These are phyloP conservation scores for Yamadazyma taylorii DNA, from an alignment of 1,139 yeast species.

Conservation along the genomic window DNA sequence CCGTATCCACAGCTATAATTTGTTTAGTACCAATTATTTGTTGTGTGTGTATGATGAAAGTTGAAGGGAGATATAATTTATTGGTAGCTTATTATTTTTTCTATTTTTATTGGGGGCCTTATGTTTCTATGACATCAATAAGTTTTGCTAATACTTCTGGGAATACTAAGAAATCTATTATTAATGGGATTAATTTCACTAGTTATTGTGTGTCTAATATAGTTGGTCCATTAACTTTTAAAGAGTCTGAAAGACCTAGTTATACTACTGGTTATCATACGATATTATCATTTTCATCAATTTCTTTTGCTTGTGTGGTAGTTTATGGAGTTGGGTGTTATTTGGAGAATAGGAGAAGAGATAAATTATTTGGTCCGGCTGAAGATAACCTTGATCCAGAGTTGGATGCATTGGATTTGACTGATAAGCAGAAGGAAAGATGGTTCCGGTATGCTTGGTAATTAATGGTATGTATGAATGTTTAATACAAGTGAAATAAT, in stretches of 20 bases:
- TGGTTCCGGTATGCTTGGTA: conserved; percentile 21
- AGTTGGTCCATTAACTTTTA: conserved; percentile 28
- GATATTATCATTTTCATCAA: conserved; percentile 17
- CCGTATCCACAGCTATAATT: conserved; percentile 15
- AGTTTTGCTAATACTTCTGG: conserved; percentile 27
- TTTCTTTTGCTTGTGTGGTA: conserved; percentile 12
- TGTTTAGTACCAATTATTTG: conserved; percentile 43
- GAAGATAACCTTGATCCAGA: conserved; percentile 14
- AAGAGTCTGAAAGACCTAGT: conserved; percentile 22
- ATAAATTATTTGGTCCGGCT: conserved; percentile 17
- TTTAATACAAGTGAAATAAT: no score
- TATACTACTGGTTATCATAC: conserved; percentile 27
- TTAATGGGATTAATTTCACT: conserved; percentile 24
- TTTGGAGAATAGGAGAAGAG: conserved; percentile 16
- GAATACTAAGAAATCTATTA: conserved; percentile 24
- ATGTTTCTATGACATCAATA: conserved; percentile 23
- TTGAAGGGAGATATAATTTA: conserved; percentile 22
- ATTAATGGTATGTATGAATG: not conserved
- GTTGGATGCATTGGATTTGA: conserved; percentile 16
- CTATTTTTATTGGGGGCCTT: conserved; percentile 23
- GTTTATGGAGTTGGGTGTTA: conserved; percentile 16
- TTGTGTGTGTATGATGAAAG: conserved; percentile 31
- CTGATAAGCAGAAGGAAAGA: conserved; percentile 19
- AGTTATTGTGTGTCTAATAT: conserved; percentile 26
- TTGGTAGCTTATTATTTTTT: conserved; percentile 25